A percentile compares a stretch with the other conserved stretches of the same genome.
These are phyloP conservation scores for Boletus eberwhitei DNA, from an alignment of 768 basidiomycete genomes.

Conservation along the genomic window DNA sequence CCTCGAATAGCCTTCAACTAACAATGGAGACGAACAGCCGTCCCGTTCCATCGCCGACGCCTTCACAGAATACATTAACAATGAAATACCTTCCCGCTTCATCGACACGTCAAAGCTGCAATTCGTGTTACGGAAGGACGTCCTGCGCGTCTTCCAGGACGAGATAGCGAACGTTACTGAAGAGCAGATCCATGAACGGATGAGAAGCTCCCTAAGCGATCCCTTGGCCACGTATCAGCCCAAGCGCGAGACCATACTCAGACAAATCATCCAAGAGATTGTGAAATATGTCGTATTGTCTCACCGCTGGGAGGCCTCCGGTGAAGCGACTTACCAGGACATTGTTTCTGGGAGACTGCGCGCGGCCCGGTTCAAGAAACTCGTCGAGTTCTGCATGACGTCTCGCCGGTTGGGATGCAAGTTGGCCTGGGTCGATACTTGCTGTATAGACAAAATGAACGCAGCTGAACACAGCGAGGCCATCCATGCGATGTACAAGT, in stretches of 20 bases:
- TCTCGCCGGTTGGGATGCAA: background rate
- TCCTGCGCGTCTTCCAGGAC: slow-evolving; percentile 8
- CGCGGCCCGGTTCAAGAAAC: background rate
- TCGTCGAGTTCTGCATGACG: slow-evolving; percentile 6
- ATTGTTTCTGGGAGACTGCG: background rate
- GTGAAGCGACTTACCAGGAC: slow-evolving; percentile 12
- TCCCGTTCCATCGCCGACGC: background rate
- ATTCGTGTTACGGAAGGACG: slow-evolving; percentile 2
- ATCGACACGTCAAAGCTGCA: slow-evolving; percentile 6
- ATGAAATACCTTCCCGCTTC: slow-evolving; percentile 10
- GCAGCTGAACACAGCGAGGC: slow-evolving; percentile 19
- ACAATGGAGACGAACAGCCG: background rate
- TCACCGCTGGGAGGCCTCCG: slow-evolving; percentile 6
- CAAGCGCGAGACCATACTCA: background rate
- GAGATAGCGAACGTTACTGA: slow-evolving; percentile 4
- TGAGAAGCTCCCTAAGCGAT: background rate
- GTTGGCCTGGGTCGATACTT: slow-evolving; percentile 17
- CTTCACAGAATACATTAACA: slow-evolving; percentile 13
- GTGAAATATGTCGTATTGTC: slow-evolving; percentile 14
- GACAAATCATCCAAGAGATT: slow-evolving; percentile 11
- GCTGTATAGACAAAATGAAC: slow-evolving; percentile 19
- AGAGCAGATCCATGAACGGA: background rate
- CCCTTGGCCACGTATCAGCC: background rate
- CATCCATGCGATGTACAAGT: slow-evolving; percentile 21
- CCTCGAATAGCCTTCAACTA: background rate